phyloP scores from a whole-genome alignment of 768 basidiomycete species.

The Suillus fuscotomentosus region DNA sequence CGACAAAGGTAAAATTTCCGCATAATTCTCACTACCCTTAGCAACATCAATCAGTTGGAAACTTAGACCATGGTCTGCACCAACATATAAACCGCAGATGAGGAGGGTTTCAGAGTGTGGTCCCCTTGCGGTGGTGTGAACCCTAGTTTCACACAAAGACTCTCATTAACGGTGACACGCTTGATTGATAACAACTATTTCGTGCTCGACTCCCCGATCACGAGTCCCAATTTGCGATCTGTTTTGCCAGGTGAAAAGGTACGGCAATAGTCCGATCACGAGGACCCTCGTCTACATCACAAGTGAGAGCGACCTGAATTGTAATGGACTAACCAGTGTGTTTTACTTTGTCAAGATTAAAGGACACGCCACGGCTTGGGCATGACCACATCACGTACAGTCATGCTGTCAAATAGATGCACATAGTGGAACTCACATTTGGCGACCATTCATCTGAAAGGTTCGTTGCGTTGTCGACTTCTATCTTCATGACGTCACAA shows the following conservation, averaged over 20 bases:
- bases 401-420: background rate
- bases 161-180: conserved; percentile 77
- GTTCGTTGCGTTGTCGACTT: background rate
- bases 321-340: conserved; percentile 81
- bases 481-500: too few species aligned
- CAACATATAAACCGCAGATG: conserved; percentile 89
- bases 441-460: background rate
- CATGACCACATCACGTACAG: background rate
- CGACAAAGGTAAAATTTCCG: background rate
- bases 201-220: conserved; percentile 78
- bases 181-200: conserved; percentile 80
- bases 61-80: conserved; percentile 88
- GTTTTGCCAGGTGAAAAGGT: conserved; percentile 86
- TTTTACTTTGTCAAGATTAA: conserved; percentile 83
- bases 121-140: conserved; percentile 83
- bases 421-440: background rate
- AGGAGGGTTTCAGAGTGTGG: conserved; percentile 81
- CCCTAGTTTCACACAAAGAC: conserved; percentile 79
- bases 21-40: conserved; percentile 61
- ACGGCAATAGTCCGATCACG: conserved; percentile 83
- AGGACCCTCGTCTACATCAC: conserved; percentile 74
- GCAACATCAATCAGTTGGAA: conserved; percentile 82
- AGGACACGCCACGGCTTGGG: conserved; percentile 88
- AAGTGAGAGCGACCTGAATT: conserved; percentile 73
- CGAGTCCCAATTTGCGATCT: conserved; percentile 71